phyloP scores from a whole-genome alignment of 331 rosid genomes.

The Pyracantha coccinea region DNA sequence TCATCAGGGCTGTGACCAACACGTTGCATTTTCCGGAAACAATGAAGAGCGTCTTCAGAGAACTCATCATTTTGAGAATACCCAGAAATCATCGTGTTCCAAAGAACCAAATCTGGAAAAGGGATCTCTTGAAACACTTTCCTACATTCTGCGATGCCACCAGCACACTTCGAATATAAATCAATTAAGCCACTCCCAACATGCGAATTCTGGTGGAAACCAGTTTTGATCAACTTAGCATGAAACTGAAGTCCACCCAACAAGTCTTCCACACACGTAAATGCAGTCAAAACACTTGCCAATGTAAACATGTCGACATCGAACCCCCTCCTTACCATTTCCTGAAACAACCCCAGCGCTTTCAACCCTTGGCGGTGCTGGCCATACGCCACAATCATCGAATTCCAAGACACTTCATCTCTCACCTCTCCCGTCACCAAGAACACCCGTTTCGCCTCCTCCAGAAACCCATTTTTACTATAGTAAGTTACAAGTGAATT shows the following conservation, averaged over 20 bases:
- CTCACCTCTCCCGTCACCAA: conserved; percentile 40
- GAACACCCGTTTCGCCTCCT: conserved; percentile 55
- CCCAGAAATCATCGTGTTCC: conserved; percentile 95
- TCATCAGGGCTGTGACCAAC: conserved; percentile 63
- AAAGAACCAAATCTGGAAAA: conserved; percentile 71
- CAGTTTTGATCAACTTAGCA: conserved; percentile 70
- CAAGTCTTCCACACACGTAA: conserved; percentile 57
- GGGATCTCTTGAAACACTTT: conserved; percentile 65
- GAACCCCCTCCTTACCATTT: conserved; percentile 51
- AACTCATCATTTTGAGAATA: conserved; percentile 62
- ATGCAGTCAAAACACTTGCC: conserved; percentile 84
- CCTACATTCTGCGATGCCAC: conserved; percentile 52
- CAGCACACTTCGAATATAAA: conserved; percentile 73
- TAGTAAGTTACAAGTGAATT: conserved; percentile 53
- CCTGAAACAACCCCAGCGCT: conserved; percentile 55
- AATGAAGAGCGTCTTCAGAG: conserved; percentile 54
- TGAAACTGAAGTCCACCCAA: conserved; percentile 79
- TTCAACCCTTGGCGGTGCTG: conserved; percentile 57
- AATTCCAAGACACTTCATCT: conserved; percentile 86
- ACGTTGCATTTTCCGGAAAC: conserved; percentile 56
- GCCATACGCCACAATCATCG: conserved; percentile 72
- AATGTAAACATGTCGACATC: conserved; percentile 69
- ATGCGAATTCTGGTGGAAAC: conserved; percentile 67
- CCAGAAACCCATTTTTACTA: conserved; percentile 41
- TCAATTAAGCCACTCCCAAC: conserved; percentile 89